Base-by-base conservation (phyloP, 257 asterid species). In the Paulownia fortunei region DNA sequence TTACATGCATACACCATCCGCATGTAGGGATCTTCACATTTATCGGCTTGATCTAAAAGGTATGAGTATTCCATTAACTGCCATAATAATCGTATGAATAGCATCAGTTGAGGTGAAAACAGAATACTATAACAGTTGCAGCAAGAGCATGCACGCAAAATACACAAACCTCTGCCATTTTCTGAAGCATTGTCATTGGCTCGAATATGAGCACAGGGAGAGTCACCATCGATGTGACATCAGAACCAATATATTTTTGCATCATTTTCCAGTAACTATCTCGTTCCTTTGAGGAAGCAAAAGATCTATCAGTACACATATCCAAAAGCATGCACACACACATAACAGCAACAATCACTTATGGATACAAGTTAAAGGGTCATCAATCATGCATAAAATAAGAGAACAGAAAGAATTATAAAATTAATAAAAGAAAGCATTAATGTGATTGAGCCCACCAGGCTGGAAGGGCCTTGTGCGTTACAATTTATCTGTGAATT, bases 171-270 rank as follows among this genome's bases (percentile, higher is more conserved):
- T 96, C 99, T 58, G 99, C 99, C 97, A 96, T 90, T 89, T 96
- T 96, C 84, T 96, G 99, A 82, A 93, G 87, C 97, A 93, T 96
- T 37, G 99, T 96, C 97, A 96, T 92, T 18, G 99, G 99, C 95
- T 96, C 99, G 82, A 94, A 96, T 81, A 96, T 96, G 80, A 88
- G 86, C 65, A 96, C 99, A n/a, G 99, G 98, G 75, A 96, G 97
- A 13, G 99, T 96, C 84, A 96, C 99, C 99, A 96, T 82, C 49
- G 99, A 96, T 26, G 99, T 96, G 77, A 96, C 68, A 86, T 96
- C 99, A 80, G 97, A 87, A 47, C 99, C 99, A 74, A 93, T 83
- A 82, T 96, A 93, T 34, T 87, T 93, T 80, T 96, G 99, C 99
- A 96, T 96, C 98, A 96, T 93, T 88, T 85, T 96, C 94, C 93